phyloP scores from a whole-genome alignment of 345 rosid species.

The Firmiana major region DNA sequence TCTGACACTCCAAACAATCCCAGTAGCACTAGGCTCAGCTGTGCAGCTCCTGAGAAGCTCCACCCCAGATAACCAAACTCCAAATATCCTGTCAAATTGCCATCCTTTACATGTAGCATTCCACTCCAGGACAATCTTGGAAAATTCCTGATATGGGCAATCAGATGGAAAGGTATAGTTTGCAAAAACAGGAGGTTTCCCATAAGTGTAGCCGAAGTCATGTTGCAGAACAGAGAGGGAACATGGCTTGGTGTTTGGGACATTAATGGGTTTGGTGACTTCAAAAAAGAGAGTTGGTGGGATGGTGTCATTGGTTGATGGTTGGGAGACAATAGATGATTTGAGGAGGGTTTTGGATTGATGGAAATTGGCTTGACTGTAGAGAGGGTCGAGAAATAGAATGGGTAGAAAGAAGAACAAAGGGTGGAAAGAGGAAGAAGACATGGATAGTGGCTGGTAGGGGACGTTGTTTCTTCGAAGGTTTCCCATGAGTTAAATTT shows the following conservation, averaged over 20 bases:
- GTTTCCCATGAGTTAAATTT: neutral
- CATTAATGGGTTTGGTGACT: constrained; percentile 55
- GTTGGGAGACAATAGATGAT: constrained; percentile 31
- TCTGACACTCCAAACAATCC: constrained; percentile 68
- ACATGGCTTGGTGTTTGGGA: constrained; percentile 47
- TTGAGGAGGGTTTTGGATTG: constrained; percentile 31
- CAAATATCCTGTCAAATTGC: constrained; percentile 85
- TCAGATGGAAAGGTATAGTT: constrained; percentile 64
- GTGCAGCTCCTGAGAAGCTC: constrained; percentile 97
- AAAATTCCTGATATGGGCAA: constrained; percentile 46
- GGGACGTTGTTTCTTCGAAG: neutral
- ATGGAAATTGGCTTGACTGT: constrained; percentile 38
- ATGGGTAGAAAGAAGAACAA: constrained; percentile 26
- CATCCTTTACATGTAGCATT: constrained; percentile 71
- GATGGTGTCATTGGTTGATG: constrained; percentile 24
- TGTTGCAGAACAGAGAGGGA: constrained; percentile 55
- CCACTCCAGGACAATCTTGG: constrained; percentile 77
- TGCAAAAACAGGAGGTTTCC: constrained; percentile 62
- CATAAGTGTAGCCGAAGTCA: constrained; percentile 69
- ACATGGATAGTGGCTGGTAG: constrained; percentile 30
- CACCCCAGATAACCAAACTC: constrained; percentile 80
- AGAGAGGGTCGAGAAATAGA: constrained; percentile 23
- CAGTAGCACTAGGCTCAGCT: constrained; percentile 74
- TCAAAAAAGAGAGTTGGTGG: constrained; percentile 69
- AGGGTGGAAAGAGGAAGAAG: constrained; percentile 34